Percentiles rank a stretch among this genome's conserved stretches.
phyloP scores from a whole-genome alignment of 2,329 filamentous ascomycete species.

The Nemania abortiva region DNA sequence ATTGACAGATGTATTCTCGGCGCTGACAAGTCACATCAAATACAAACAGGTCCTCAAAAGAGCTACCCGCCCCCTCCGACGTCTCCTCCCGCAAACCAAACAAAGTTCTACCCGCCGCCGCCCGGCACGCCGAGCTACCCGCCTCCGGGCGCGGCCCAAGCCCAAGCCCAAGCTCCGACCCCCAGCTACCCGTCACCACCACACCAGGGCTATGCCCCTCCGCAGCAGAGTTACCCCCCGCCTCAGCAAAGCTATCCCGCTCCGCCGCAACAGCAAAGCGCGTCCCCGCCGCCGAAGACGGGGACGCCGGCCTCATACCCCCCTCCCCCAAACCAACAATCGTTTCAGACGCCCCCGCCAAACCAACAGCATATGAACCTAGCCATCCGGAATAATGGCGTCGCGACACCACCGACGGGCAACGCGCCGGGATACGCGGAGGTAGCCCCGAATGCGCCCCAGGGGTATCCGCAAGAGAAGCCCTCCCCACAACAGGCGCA shows the following conservation, averaged over 20 bases:
- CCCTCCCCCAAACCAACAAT: conserved; percentile 42
- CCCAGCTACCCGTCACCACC: conserved; percentile 51
- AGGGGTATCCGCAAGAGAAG: conserved; percentile 53
- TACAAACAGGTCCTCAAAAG: conserved; percentile 50
- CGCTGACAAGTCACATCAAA: conserved; percentile 23
- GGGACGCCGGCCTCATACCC: conserved; percentile 51
- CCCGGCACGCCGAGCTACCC: conserved; percentile 54
- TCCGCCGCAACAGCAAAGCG: conserved; percentile 51
- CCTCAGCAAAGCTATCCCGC: conserved; percentile 44
- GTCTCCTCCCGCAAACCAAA: conserved; percentile 60
- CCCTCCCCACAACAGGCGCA: conserved; percentile 32
- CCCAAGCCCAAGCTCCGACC: conserved; percentile 32
- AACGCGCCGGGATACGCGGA: conserved; percentile 47
- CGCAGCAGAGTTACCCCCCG: conserved; percentile 41
- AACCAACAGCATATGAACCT: conserved; percentile 49
- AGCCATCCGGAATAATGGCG: conserved; percentile 54
- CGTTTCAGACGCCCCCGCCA: conserved; percentile 9
- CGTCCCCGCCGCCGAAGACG: conserved; percentile 55
- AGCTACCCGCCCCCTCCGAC: conserved; percentile 62
- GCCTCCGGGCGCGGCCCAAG: conserved; percentile 44
- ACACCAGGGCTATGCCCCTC: conserved; percentile 27
- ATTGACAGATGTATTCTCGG: neutral
- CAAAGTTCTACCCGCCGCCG: conserved; percentile 60
- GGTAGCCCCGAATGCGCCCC: conserved; percentile 39
- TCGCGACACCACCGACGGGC: conserved; percentile 44